These are phyloP conservation scores for Rhododendron molle DNA, from an alignment of 148 eudicot genomes.

Conservation along the genomic window DNA sequence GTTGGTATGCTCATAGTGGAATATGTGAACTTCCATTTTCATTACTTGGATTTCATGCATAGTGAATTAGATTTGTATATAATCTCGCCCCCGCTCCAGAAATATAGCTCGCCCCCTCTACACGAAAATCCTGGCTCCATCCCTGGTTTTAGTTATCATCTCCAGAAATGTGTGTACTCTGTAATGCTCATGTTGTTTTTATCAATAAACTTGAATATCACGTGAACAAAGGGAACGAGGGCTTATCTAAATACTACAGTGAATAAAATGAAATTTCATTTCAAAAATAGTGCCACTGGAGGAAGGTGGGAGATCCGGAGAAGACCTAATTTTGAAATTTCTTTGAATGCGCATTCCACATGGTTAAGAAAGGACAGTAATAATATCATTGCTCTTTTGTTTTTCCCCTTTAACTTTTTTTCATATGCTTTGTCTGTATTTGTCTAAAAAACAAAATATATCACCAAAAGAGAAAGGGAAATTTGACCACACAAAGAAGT, in stretches of 20 bases:
- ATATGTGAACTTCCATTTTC: background rate
- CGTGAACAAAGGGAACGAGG: background rate
- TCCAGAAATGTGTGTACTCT: background rate
- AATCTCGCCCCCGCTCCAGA: too few relatives aligned
- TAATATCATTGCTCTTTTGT: background rate
- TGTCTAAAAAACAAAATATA: background rate
- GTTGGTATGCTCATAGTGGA: background rate
- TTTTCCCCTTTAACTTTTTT: constrained; percentile 6
- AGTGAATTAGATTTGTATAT: background rate
- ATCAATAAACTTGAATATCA: background rate
- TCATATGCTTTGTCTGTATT: constrained; percentile 5
- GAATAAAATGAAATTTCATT: background rate
- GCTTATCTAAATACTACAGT: background rate
- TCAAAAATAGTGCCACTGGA: background rate
- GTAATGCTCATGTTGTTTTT: background rate
- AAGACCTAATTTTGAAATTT: background rate
- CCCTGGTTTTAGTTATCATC: background rate
- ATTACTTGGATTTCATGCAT: background rate
- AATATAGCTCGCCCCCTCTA: too few relatives aligned
- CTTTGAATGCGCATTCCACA: background rate
- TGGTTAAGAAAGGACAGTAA: background rate
- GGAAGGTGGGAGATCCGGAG: background rate
- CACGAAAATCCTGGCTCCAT: too few relatives aligned
- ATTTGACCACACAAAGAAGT: background rate
- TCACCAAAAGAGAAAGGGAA: background rate